These are phyloP conservation scores for Heterobasidion irregulare DNA, from an alignment of 1,284 basidiomycete species.

Conservation along the genomic window DNA sequence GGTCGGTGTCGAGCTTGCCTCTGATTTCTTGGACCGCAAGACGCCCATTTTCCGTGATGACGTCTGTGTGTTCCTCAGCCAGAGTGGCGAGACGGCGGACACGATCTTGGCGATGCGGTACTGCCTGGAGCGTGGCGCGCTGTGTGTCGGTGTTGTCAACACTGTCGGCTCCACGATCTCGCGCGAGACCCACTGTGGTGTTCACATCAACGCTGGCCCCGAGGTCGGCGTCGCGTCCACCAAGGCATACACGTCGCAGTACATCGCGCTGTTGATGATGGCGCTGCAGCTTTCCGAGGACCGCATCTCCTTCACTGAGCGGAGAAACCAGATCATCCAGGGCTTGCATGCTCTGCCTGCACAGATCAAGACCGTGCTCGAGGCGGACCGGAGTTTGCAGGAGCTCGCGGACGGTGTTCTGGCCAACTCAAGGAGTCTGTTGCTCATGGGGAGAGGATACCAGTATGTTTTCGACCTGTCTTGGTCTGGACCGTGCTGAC, in stretches of 20 bases:
- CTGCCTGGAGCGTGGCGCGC: constrained; percentile 93
- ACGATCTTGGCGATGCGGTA: constrained; percentile 96
- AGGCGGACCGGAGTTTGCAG: constrained; percentile 75
- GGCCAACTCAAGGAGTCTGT: constrained; percentile 78
- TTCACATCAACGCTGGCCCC: constrained; percentile 99
- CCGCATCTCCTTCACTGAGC: constrained; percentile 85
- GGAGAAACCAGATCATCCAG: constrained; percentile 91
- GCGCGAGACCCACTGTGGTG: constrained; percentile 97
- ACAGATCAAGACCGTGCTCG: constrained; percentile 87
- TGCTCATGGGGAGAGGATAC: constrained; percentile 98
- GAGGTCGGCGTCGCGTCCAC: constrained; percentile 99
- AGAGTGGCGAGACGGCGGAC: constrained; percentile 98
- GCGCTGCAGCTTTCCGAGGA: constrained; percentile 97
- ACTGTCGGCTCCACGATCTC: constrained; percentile 98
- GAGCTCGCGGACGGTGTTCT: constrained; percentile 76
- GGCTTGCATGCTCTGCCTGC: constrained; percentile 85
- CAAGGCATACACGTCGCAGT: constrained; percentile 99
- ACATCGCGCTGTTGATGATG: constrained; percentile 98
- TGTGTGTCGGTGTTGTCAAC: constrained; percentile 97
- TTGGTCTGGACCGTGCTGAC: neutral
- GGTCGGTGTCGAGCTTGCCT: constrained; percentile 94
- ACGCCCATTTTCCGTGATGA: constrained; percentile 99
- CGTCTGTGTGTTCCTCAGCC: constrained; percentile 93
- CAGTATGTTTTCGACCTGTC: constrained; percentile 49
- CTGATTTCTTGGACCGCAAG: constrained; percentile 98